Evolutionary conservation across 768 basidiomycete species (phyloP).

Genomic region (Psilocybe tampanensis): DNA sequence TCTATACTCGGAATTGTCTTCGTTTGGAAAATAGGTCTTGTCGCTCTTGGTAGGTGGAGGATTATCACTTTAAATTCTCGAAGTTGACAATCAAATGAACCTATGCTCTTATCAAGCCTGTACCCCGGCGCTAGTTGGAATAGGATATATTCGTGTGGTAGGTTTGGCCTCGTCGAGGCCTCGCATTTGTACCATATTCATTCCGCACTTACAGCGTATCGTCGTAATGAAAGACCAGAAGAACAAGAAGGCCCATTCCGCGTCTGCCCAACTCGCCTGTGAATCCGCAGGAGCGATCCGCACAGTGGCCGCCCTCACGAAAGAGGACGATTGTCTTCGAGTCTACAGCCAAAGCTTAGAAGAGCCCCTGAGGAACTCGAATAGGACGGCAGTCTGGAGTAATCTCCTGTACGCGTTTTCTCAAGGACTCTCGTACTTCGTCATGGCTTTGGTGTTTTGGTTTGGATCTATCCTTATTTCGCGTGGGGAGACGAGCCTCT

Average conservation of each 20-base stretch:
- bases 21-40: constrained; percentile 75
- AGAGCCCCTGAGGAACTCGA: constrained; percentile 64
- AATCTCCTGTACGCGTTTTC: constrained; percentile 69
- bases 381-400: constrained; percentile 59
- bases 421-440: constrained; percentile 72
- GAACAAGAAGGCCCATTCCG: constrained; percentile 78
- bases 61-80: too few species aligned
- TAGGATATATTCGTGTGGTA: constrained; percentile 69
- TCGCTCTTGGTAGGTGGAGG: constrained; percentile 28
- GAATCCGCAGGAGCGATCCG: constrained; percentile 88
- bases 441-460: constrained; percentile 84
- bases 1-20: constrained; percentile 74
- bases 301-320: constrained; percentile 84
- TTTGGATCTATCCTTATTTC: constrained; percentile 67
- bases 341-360: constrained; percentile 72
- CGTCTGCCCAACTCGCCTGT: constrained; percentile 86
- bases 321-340: constrained; percentile 75
- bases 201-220: constrained; percentile 49
- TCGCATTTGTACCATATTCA: not conserved
- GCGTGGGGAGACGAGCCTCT: constrained; percentile 46
- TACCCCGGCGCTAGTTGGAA: constrained; percentile 54
- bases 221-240: constrained; percentile 84
- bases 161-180: constrained; percentile 28
- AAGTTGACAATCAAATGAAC: too few species aligned
- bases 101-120: too few species aligned